Conservation (phyloP, 2,329 filamentous ascomycete genomes). For the Metarhizium humberi region DNA sequence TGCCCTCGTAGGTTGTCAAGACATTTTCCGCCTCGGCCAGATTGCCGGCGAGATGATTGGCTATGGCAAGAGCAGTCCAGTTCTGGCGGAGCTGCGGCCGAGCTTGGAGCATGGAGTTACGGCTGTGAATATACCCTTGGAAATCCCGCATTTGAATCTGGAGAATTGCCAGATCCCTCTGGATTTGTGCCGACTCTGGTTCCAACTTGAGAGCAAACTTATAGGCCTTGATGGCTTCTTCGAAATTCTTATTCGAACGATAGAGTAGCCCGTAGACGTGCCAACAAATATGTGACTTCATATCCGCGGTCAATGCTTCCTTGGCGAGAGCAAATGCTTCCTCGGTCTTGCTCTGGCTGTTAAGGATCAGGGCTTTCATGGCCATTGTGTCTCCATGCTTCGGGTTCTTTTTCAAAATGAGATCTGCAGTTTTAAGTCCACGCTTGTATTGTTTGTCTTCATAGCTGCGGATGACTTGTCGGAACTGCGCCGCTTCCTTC, state of each 20-base stretch:
- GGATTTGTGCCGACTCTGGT: conserved; percentile 89
- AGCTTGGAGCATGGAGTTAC: conserved; percentile 77
- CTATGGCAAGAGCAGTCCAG: conserved; percentile 95
- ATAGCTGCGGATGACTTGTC: conserved; percentile 89
- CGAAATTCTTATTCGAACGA: conserved; percentile 91
- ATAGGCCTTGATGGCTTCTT: conserved; percentile 98
- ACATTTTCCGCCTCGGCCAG: conserved; percentile 81
- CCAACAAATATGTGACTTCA: conserved; percentile 99
- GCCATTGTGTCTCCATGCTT: conserved; percentile 97
- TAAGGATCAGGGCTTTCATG: conserved; percentile 97
- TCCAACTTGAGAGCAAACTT: conserved; percentile 90
- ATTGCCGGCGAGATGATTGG: conserved; percentile 83
- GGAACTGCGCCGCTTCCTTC: conserved; percentile 92
- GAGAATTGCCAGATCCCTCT: conserved; percentile 83
- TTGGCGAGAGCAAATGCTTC: conserved; percentile 93
- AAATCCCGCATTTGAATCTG: conserved; percentile 97
- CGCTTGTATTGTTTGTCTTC: conserved; percentile 97
- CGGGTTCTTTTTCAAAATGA: conserved; percentile 89
- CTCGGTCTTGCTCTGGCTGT: conserved; percentile 81
- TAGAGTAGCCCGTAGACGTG: conserved; percentile 96
- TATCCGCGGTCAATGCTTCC: conserved; percentile 84
- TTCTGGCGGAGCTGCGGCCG: conserved; percentile 77
- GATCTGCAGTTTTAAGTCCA: conserved; percentile 89
- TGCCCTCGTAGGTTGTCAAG: conserved; percentile 86
- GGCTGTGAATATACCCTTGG: conserved; percentile 83